These are phyloP conservation scores for Helichrysum umbraculigerum DNA, from an alignment of 129 eudicot genomes.

Conservation along the genomic window DNA sequence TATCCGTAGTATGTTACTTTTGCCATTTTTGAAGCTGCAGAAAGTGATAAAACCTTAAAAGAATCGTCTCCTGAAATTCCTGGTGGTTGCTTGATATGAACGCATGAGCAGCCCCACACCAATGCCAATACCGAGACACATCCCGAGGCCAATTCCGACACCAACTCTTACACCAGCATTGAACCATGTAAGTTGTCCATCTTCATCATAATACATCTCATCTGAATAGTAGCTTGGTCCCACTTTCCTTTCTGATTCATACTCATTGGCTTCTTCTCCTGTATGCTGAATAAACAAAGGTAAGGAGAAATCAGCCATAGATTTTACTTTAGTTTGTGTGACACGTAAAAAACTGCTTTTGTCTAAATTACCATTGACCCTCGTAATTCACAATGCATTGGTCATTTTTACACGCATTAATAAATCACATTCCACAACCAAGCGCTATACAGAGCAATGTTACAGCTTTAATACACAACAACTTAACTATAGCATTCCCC, in stretches of 20 bases:
- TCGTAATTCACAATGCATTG: neutral
- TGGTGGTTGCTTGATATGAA: conserved; percentile 85
- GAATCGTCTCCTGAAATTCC: conserved; percentile 75
- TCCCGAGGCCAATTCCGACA: conserved; percentile 84
- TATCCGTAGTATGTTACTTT: conserved; percentile 13
- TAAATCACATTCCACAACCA: neutral
- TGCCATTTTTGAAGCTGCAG: conserved; percentile 25
- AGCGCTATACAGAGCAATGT: neutral
- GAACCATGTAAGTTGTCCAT: conserved; percentile 90
- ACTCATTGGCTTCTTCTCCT: conserved; percentile 53
- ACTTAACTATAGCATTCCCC: neutral
- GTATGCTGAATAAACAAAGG: conserved; percentile 42
- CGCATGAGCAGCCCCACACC: conserved; percentile 93
- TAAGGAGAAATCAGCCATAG: neutral
- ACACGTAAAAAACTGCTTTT: too few relatives aligned
- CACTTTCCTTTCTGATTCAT: conserved; percentile 58
- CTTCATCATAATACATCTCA: conserved; percentile 73
- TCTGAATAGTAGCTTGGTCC: conserved; percentile 57
- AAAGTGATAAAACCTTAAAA: conserved; percentile 38
- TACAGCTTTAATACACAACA: neutral
- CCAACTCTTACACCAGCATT: conserved; percentile 89
- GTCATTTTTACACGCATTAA: neutral
- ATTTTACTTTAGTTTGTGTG: too few relatives aligned
- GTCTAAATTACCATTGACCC: neutral
- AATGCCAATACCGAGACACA: conserved; percentile 80